Conservation (phyloP, 1,139 yeast species). For the Candida freyschussii region DNA sequence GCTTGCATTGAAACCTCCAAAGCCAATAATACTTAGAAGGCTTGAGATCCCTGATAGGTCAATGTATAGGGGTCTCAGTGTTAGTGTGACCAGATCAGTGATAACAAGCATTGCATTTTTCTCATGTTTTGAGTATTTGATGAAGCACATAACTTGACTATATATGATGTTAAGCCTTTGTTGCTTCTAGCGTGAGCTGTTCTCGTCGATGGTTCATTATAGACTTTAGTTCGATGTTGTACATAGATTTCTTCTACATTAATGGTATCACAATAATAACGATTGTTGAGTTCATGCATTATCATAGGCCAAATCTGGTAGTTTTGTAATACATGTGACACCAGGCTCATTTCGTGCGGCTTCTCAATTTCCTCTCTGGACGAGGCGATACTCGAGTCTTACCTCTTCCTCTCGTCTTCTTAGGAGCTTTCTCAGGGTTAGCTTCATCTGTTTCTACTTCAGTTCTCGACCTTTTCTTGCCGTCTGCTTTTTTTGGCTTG, state of each 20-base stretch:
- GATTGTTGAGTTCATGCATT: no score
- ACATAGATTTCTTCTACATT: constrained; percentile 1
- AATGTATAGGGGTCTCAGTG: constrained; percentile 74
- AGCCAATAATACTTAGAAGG: constrained; percentile 32
- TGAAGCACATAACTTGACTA: constrained; percentile 35
- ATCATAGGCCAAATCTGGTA: no score
- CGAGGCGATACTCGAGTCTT: background rate
- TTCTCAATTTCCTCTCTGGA: constrained; percentile 6
- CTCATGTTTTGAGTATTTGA: constrained; percentile 62
- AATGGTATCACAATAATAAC: background rate
- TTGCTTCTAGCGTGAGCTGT: no score
- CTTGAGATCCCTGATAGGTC: constrained; percentile 38
- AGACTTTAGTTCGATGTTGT: no score
- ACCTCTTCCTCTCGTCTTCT: constrained; percentile 3
- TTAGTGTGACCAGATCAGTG: constrained; percentile 66
- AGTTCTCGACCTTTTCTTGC: background rate
- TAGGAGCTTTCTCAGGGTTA: background rate
- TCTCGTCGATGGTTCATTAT: background rate
- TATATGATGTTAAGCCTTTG: no score
- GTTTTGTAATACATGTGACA: no score
- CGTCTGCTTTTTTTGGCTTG: no score
- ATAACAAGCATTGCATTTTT: constrained; percentile 74
- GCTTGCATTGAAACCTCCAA: constrained; percentile 32
- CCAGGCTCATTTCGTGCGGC: constrained; percentile 13
- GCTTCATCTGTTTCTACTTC: background rate